Conservation (phyloP, 805 yeast genomes). For the Cyberlindnera lachancei region DNA sequence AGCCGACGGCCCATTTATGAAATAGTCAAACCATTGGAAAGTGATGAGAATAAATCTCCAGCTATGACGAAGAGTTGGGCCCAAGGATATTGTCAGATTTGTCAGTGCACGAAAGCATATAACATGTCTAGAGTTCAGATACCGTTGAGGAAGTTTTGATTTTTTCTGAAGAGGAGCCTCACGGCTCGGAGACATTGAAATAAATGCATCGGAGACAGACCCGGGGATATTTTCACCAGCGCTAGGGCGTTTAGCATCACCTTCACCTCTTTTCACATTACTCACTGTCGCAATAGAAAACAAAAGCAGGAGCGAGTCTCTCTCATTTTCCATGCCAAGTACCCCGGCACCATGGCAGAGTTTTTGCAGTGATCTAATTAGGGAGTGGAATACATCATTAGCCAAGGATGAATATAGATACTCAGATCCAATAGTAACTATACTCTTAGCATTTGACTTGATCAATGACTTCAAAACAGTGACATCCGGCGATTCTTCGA, state of each 20-base stretch:
- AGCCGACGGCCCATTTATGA: slow-evolving; percentile 51
- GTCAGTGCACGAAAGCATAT: slow-evolving; percentile 72
- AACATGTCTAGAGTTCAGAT: slow-evolving; percentile 59
- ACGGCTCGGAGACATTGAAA: slow-evolving; percentile 9
- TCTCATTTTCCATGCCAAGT: slow-evolving; percentile 43
- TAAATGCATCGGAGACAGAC: slow-evolving; percentile 21
- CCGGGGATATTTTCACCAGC: slow-evolving; percentile 47
- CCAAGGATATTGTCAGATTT: slow-evolving; percentile 75
- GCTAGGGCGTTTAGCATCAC: slow-evolving; percentile 28
- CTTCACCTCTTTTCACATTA: slow-evolving; percentile 27
- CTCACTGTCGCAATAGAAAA: slow-evolving; percentile 39
- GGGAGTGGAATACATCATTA: slow-evolving; percentile 55
- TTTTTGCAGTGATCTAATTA: slow-evolving; percentile 71
- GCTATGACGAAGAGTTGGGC: slow-evolving; percentile 55
- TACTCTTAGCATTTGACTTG: slow-evolving; percentile 28
- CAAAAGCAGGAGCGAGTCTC: slow-evolving; percentile 51
- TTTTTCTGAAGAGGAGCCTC: slow-evolving; percentile 7
- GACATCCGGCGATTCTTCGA: slow-evolving; percentile 4
- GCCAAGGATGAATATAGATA: slow-evolving; percentile 65
- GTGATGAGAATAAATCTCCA: slow-evolving; percentile 63
- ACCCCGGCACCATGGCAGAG: slow-evolving; percentile 79
- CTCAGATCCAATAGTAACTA: slow-evolving; percentile 38
- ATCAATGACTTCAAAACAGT: slow-evolving; percentile 21
- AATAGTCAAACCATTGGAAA: slow-evolving; percentile 74
- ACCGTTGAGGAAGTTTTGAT: slow-evolving; percentile 29